These are phyloP conservation scores for Xerocomus spinulosus DNA, from an alignment of 768 basidiomycete species.

Conservation along the genomic window DNA sequence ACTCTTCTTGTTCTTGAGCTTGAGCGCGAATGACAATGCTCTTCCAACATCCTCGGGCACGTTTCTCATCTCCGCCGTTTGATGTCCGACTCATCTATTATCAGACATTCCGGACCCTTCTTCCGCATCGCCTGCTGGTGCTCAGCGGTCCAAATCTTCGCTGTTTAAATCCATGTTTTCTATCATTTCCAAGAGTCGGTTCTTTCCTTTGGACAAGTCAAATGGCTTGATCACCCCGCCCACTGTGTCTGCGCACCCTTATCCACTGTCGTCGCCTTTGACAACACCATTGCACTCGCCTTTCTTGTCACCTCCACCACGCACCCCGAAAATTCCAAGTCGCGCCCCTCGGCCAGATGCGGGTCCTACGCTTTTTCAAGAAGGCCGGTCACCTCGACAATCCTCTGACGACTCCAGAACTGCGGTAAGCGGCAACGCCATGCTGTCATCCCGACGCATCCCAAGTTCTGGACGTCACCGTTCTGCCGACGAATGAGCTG, in stretches of 20 bases:
- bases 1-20: constrained; percentile 89
- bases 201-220: constrained; percentile 43
- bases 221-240: constrained; percentile 70
- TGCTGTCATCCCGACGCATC: constrained; percentile 16
- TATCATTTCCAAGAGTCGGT: constrained; percentile 36
- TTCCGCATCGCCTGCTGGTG: constrained; percentile 22
- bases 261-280: constrained; percentile 31
- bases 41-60: constrained; percentile 67
- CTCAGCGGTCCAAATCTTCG: constrained; percentile 50
- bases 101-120: constrained; percentile 24
- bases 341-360: constrained; percentile 33
- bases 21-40: constrained; percentile 96
- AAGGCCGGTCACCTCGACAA: constrained; percentile 40
- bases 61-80: constrained; percentile 2
- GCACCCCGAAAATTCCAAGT: constrained; percentile 11
- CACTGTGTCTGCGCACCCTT: constrained; percentile 5
- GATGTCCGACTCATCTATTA: background rate
- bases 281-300: constrained; percentile 15
- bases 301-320: constrained; percentile 25
- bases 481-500: constrained; percentile 13
- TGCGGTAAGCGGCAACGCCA: constrained; percentile 18
- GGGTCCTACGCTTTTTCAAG: constrained; percentile 23
- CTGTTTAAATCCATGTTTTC: constrained; percentile 65
- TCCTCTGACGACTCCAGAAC: constrained; percentile 13
- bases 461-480: constrained; percentile 4